A percentile compares a stretch with the other conserved stretches of the same genome.
Conservation (phyloP, 306 rosid species). For the Calophaca sinica region DNA sequence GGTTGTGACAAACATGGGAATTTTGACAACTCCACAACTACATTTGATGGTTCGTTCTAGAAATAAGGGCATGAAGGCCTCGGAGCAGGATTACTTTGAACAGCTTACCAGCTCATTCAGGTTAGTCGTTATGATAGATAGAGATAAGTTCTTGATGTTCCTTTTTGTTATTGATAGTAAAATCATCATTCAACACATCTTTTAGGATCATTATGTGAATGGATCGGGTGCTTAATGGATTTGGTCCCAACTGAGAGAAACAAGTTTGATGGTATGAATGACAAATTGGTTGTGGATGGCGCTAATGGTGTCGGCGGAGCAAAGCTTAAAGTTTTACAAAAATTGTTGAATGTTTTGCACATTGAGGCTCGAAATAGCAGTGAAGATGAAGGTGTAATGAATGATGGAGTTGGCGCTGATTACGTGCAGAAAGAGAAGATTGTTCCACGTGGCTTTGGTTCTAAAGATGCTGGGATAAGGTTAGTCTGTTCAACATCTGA, state of each 20-base stretch:
- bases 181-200: constrained; percentile 27
- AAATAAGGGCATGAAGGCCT: constrained; percentile 62
- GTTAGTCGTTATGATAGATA: too few species aligned
- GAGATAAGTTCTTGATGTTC: too few species aligned
- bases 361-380: constrained; percentile 79
- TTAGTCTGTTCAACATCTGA: constrained; percentile 53
- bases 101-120: constrained; percentile 79
- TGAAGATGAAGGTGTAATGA: constrained; percentile 77
- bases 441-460: constrained; percentile 34
- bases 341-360: constrained; percentile 59
- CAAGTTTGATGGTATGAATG: constrained; percentile 41
- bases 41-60: constrained; percentile 94
- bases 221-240: constrained; percentile 84
- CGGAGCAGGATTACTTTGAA: constrained; percentile 74
- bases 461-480: constrained; percentile 73
- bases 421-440: constrained; percentile 96
- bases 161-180: constrained; percentile 14
- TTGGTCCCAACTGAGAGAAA: constrained; percentile 61
- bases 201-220: constrained; percentile 50
- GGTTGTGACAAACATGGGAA: constrained; percentile 70
- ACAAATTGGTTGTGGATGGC: constrained; percentile 80
- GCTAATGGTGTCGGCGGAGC: constrained; percentile 95
- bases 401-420: constrained; percentile 98
- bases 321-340: constrained; percentile 65
- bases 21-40: constrained; percentile 85